phyloP scores from a whole-genome alignment of 148 eudicot genomes.

The Simmondsia chinensis region DNA sequence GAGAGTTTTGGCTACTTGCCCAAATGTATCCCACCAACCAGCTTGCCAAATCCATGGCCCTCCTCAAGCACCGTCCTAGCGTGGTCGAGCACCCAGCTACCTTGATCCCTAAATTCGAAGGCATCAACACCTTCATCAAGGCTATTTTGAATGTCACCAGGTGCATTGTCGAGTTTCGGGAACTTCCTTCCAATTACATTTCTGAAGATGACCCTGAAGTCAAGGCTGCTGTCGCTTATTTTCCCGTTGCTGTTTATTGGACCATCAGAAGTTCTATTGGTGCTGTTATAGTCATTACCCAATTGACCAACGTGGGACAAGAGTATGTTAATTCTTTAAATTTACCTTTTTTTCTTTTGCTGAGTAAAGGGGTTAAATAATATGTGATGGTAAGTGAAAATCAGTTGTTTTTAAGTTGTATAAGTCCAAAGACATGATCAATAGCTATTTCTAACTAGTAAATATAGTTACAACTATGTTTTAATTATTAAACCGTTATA shows the following conservation, averaged over 20 bases:
- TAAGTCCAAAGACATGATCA: no score
- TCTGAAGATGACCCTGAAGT: conserved; percentile 17
- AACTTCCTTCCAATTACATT: conserved; percentile 19
- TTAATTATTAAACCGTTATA: no score
- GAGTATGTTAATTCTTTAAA: conserved; percentile 37
- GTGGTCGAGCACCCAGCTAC: conserved; percentile 16
- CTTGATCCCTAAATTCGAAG: conserved; percentile 24
- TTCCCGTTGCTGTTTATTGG: conserved; percentile 50
- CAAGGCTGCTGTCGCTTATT: conserved; percentile 14
- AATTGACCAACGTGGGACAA: conserved; percentile 22
- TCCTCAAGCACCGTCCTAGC: conserved; percentile 26
- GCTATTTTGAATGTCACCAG: conserved; percentile 25
- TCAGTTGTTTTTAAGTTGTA: no score
- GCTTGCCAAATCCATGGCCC: conserved; percentile 42
- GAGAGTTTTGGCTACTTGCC: conserved; percentile 46
- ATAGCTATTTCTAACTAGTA: no score
- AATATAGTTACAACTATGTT: no score
- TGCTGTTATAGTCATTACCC: conserved; percentile 25
- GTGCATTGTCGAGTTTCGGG: conserved; percentile 22
- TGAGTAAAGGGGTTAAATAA: no score
- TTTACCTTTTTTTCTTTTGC: no score
- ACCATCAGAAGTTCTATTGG: conserved; percentile 23
- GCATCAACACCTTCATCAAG: conserved; percentile 24
- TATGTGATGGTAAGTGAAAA: no score
- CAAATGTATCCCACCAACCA: conserved; percentile 28